Percentiles rank a stretch among this genome's conserved stretches.
These are phyloP conservation scores for Nannochloris sp. DNA, from an alignment of 139 green algal genomes.

Conservation along the genomic window DNA sequence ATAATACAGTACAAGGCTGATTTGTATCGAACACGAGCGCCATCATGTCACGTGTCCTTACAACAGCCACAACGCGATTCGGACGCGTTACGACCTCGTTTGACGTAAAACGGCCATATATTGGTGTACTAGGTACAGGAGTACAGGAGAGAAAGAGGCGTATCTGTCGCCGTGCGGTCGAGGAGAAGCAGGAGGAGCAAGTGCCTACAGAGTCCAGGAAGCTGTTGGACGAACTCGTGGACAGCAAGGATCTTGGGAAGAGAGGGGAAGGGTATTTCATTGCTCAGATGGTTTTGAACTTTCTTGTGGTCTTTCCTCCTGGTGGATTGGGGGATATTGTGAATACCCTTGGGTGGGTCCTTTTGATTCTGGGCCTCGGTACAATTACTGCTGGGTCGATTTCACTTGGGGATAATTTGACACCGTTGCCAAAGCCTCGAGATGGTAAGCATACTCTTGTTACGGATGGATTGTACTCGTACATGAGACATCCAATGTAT, in stretches of 20 bases:
- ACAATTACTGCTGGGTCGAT: conserved; percentile 4
- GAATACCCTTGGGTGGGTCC: neutral
- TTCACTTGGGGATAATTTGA: conserved; percentile 5
- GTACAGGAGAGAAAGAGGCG: too few species aligned
- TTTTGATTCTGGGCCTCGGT: neutral
- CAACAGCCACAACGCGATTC: too few species aligned
- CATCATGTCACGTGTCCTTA: too few species aligned
- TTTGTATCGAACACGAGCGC: too few species aligned
- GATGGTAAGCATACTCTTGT: conserved; percentile 7
- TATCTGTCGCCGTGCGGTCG: too few species aligned
- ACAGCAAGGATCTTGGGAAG: neutral
- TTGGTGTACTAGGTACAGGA: too few species aligned
- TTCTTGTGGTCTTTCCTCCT: conserved; percentile 9
- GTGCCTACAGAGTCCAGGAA: conserved; percentile 4
- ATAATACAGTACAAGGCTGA: too few species aligned
- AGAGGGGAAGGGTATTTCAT: conserved; percentile 5
- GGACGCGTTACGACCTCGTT: too few species aligned
- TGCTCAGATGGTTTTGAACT: neutral
- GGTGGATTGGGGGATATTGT: conserved; percentile 8
- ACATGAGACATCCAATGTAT: conserved; percentile 10
- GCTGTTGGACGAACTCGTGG: conserved; percentile 9
- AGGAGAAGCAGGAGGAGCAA: too few species aligned
- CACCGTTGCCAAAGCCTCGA: conserved; percentile 8
- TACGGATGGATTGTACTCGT: neutral
- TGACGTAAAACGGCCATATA: too few species aligned